Evolutionary conservation across 495 filamentous ascomycete species (phyloP).

Genomic region (Xylaria sp.): DNA sequence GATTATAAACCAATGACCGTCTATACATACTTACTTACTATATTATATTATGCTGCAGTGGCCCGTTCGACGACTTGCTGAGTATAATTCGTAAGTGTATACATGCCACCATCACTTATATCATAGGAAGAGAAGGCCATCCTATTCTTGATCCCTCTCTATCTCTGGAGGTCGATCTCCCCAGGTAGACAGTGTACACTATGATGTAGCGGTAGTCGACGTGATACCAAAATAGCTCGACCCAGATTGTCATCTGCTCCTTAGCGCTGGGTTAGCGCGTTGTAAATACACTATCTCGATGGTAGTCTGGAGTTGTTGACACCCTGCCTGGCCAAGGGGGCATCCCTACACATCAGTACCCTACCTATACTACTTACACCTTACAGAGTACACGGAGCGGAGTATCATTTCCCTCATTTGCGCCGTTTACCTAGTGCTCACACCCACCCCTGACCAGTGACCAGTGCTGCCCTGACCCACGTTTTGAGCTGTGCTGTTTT

Average conservation of each 20-base stretch:
- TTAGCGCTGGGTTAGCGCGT: background rate
- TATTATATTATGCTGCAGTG: background rate
- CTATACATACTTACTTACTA: background rate
- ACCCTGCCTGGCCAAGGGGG: background rate
- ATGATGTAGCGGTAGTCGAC: background rate
- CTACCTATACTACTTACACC: too few relatives aligned
- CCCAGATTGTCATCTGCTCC: background rate
- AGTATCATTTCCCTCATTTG: background rate
- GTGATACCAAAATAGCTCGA: background rate
- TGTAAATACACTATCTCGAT: too few relatives aligned
- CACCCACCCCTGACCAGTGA: background rate
- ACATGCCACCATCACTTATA: background rate
- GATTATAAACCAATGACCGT: background rate
- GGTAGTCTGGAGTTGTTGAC: background rate
- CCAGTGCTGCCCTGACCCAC: background rate
- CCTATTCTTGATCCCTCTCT: background rate
- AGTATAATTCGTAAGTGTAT: background rate
- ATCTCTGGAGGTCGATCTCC: too few relatives aligned
- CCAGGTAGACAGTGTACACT: background rate
- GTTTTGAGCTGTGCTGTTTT: background rate
- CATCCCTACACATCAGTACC: background rate
- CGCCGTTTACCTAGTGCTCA: too few relatives aligned
- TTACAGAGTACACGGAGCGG: too few relatives aligned
- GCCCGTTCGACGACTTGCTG: background rate
- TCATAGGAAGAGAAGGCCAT: background rate